phyloP scores from a whole-genome alignment of 2,329 filamentous ascomycete species.

The Phyllosticta capitalensis region DNA sequence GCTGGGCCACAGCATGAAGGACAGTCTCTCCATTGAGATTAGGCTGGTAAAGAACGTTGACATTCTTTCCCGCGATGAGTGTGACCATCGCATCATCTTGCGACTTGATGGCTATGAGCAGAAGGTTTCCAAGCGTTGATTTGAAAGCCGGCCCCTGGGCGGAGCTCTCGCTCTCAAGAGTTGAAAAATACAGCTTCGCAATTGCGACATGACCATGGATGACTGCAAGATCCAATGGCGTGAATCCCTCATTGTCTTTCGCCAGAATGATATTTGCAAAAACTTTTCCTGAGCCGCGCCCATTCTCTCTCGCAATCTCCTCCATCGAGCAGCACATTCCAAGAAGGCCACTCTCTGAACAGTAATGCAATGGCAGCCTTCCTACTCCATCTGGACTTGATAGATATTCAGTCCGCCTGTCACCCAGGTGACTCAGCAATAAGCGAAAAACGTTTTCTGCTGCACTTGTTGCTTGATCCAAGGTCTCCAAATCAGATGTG shows the following conservation, averaged over 20 bases:
- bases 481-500: too few relatives aligned
- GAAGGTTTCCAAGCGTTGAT: conserved; percentile 75
- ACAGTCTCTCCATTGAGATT: conserved; percentile 86
- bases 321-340: not conserved
- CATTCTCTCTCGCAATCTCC: not conserved
- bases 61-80: conserved; percentile 78
- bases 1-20: conserved; percentile 81
- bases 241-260: conserved; percentile 78
- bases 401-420: not conserved
- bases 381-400: not conserved
- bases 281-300: not conserved
- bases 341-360: not conserved
- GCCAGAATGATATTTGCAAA: not conserved
- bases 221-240: conserved; percentile 84
- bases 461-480: not conserved
- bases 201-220: conserved; percentile 84
- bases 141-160: conserved; percentile 53
- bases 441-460: not conserved
- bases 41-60: conserved; percentile 82
- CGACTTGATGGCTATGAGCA: conserved; percentile 79
- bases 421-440: not conserved
- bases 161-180: conserved; percentile 65
- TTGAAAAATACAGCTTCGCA: conserved; percentile 68
- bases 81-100: conserved; percentile 79
- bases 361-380: not conserved